These are phyloP conservation scores for Fusarium compactum DNA, from an alignment of 2,329 filamentous ascomycete species.

Conservation along the genomic window DNA sequence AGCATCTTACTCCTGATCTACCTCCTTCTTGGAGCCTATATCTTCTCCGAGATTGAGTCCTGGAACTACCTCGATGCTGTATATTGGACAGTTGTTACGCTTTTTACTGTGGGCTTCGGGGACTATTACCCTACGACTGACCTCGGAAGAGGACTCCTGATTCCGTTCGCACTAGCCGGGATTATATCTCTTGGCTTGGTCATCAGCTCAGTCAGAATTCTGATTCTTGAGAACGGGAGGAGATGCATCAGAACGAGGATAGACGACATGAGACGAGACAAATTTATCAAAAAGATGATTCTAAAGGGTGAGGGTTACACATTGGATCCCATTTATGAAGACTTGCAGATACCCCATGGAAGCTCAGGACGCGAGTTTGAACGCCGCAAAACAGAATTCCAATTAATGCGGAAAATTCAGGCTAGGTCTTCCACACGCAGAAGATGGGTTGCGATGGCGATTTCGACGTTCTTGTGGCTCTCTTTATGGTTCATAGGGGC, in stretches of 20 bases:
- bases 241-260: neutral
- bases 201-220: neutral
- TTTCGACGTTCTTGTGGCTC: constrained; percentile 2
- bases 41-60: neutral
- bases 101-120: constrained; percentile 5
- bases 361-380: neutral
- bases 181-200: constrained; percentile 4
- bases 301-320: neutral
- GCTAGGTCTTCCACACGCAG: neutral
- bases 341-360: neutral
- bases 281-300: neutral
- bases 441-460: constrained; percentile 3
- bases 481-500: constrained; percentile 1
- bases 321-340: neutral
- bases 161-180: neutral
- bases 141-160: neutral
- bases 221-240: neutral
- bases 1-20: constrained; percentile 1
- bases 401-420: neutral
- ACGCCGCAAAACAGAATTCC: constrained; percentile 4
- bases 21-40: neutral
- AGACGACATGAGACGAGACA: neutral
- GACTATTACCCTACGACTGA: neutral
- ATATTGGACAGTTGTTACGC: constrained; percentile 1
- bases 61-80: constrained; percentile 1